Evolutionary conservation across 73 alveolate species (phyloP), one percentile per base, ranked within the genome.

Genomic region (Tetrahymena thermophila): DNA sequence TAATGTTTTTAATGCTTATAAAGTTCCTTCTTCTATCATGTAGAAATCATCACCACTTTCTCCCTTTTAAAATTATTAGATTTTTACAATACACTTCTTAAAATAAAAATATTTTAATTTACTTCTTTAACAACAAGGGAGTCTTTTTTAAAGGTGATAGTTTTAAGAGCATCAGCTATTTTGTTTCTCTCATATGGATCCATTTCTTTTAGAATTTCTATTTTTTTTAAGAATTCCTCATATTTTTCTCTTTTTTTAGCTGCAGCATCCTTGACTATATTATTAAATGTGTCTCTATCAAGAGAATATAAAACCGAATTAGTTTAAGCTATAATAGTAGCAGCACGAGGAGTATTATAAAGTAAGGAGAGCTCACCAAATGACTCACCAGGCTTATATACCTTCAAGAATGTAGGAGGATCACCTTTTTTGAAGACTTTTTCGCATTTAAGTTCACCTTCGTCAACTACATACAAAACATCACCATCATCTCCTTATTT

Each of bases 181-280:
- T 99, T 98, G 94, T 98, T 97, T 95, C 99, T 98, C 97, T 99
- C 99, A 96, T 99, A 99, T 23, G 99, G 98, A 93, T 99, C 99
- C 98, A 99, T 98, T 34, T 98, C 97, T 85, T 95, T 95, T 15
- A 95, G 95, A 35, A 95, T 35, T 95, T 97, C 98, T 13, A 99
- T 99, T 35, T 96, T 96, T 93, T 95, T 93, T 43, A 99, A 97
- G 97, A 98, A 98, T 93, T 97, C 97, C 93, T 97, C 99, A 96
- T 98, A 98, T 96, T 97, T 98, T 96, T 98, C 99, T 89, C 99
- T 98, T 85, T 98, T 98, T 93, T 97, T 98, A 85, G 97, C 98
- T 9, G 99, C 99, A 8, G 99, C 98, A 94, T 96, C 99, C 96
- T 97, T 97, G 42, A 98, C 99, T 84, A 99, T 98, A 94, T 97